These are phyloP conservation scores for Adansonia gregorii DNA, from an alignment of 441 rosid species.

Conservation along the genomic window DNA sequence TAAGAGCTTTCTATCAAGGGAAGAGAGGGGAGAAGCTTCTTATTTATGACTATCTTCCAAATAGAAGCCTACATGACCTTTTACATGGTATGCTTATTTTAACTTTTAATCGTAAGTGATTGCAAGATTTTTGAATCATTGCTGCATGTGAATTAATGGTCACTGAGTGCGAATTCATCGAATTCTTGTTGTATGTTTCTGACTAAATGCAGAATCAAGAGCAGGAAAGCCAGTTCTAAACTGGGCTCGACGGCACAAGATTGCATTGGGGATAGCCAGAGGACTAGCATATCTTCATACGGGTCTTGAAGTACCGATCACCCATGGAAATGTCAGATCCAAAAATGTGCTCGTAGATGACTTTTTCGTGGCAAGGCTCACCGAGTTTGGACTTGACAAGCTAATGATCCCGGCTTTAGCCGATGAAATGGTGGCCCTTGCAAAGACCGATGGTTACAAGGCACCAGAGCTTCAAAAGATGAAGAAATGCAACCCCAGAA, in stretches of 20 bases:
- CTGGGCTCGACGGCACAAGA: constrained; percentile 96
- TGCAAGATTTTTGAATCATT: background rate
- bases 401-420: constrained; percentile 89
- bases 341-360: constrained; percentile 93
- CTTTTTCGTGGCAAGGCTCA: constrained; percentile 75
- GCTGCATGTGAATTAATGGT: background rate
- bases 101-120: background rate
- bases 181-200: constrained; percentile 16
- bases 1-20: constrained; percentile 95
- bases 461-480: constrained; percentile 95
- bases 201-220: constrained; percentile 58
- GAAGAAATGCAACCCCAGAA: constrained; percentile 95
- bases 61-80: constrained; percentile 71
- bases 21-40: constrained; percentile 97
- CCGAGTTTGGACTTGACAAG: constrained; percentile 92
- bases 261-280: constrained; percentile 84
- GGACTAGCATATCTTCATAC: constrained; percentile 88
- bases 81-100: constrained; percentile 65
- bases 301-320: constrained; percentile 75
- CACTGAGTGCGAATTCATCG: constrained; percentile 5
- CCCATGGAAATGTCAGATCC: constrained; percentile 87
- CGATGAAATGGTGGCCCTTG: constrained; percentile 87
- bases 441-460: constrained; percentile 85
- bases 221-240: constrained; percentile 76
- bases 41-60: constrained; percentile 86